Evolutionary conservation across 345 rosid genomes (phyloP), one percentile per base, ranked within the genome.

Genomic region (Eucalyptus melliodora): DNA sequence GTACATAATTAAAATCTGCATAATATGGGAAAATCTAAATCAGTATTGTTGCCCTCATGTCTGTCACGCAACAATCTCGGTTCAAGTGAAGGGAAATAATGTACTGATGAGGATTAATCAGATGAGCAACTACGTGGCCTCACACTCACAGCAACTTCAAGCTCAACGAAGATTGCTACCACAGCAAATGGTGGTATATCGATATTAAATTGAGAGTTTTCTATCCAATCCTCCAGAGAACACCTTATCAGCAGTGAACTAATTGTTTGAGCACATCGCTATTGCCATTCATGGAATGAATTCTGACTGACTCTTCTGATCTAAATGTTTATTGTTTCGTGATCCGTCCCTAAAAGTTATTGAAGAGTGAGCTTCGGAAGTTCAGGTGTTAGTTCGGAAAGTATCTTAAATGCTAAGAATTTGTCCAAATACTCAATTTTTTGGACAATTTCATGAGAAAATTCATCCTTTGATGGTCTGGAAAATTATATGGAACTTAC

Each of bases 81-180:
- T 27, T 50, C 55, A 15, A 44, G 50, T 86, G 87, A 53, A 53
- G 87, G 90, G 88, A 83, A 89, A 83, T 44, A 83, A 50, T 77
- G 11, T 56, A 14, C 72, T 27, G 34, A n/a, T 65, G 72, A 77
- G 87, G 89, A 56, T 44, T 87, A 53, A 55, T 90, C 50, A 53
- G 90, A 92, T 86, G 89, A 93, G 89, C 92, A 94, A 94, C 88
- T 94, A 97, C 99, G 93, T 92, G 93, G 92, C 93, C 24, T 53
- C 24, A 53, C 59, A 53, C 99, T 95, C 37, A 92, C 99, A 91
- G 98, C 97, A 92, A 97, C 96, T 96, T 98, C 99, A 80, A 97
- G 96, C 95, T 97, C 99, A 89, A 96, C 98, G 93, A 97, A 97
- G 83, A 91, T 93, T 87, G 96, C 99, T 50, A 95, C 92, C 16